These are phyloP conservation scores for Candida sp. DNA, from an alignment of 1,139 yeast genomes.

Conservation along the genomic window DNA sequence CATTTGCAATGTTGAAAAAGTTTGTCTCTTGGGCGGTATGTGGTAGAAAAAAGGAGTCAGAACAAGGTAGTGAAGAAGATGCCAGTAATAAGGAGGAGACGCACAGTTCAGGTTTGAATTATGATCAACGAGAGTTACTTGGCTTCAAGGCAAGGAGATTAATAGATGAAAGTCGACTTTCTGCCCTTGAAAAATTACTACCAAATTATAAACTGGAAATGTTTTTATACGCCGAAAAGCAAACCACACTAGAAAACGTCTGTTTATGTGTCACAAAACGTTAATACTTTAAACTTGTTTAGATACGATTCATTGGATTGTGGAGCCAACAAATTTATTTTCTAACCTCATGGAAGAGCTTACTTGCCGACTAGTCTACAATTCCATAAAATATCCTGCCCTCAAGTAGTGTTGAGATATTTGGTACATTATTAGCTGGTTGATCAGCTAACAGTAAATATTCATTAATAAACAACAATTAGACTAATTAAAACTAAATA, in stretches of 20 bases:
- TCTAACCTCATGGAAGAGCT: too few species aligned
- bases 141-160: constrained; percentile 71
- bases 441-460: too few species aligned
- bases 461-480: too few species aligned
- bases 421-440: too few species aligned
- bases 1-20: constrained; percentile 57
- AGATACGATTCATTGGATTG: too few species aligned
- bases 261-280: constrained; percentile 36
- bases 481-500: too few species aligned
- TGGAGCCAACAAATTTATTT: too few species aligned
- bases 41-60: constrained; percentile 46
- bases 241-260: constrained; percentile 68
- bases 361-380: too few species aligned
- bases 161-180: constrained; percentile 53
- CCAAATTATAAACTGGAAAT: constrained; percentile 39
- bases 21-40: constrained; percentile 88
- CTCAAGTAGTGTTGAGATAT: too few species aligned
- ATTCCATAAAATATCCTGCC: too few species aligned
- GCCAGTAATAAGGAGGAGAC: constrained; percentile 14
- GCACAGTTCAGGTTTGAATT: constrained; percentile 42
- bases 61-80: constrained; percentile 19
- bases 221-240: constrained; percentile 55
- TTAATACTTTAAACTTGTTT: background rate
- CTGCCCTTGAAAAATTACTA: constrained; percentile 39
- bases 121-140: constrained; percentile 45